Percentiles rank a stretch among this genome's conserved stretches.
These are phyloP conservation scores for Globisporangium rhizosaccharum DNA, from an alignment of 352 stramenopile species.

Conservation along the genomic window DNA sequence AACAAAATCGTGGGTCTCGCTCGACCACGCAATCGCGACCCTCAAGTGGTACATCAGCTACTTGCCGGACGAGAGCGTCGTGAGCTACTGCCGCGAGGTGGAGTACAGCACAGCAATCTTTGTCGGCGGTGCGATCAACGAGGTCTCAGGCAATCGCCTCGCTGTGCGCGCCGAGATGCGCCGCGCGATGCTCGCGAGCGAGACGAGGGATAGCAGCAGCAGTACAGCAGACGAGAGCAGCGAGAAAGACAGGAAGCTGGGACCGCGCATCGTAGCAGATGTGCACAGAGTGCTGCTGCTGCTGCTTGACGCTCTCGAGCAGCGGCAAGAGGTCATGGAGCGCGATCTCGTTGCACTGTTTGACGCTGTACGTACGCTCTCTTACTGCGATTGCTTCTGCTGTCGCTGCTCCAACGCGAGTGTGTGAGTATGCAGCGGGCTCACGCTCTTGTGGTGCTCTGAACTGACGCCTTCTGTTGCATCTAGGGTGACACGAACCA, in stretches of 20 bases:
- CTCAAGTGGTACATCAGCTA: slow-evolving; percentile 66
- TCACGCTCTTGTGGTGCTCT: neutral
- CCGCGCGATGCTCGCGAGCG: slow-evolving; percentile 42
- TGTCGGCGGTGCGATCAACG: slow-evolving; percentile 33
- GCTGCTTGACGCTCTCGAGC: slow-evolving; percentile 51
- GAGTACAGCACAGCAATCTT: slow-evolving; percentile 67
- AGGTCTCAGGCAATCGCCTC: slow-evolving; percentile 57
- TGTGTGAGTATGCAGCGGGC: neutral
- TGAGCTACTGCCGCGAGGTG: slow-evolving; percentile 63
- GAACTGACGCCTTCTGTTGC: neutral
- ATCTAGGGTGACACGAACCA: slow-evolving; percentile 62
- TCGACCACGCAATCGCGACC: slow-evolving; percentile 52
- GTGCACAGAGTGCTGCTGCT: slow-evolving; percentile 54
- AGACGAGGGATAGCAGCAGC: neutral
- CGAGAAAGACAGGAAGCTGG: slow-evolving; percentile 11
- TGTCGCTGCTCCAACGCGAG: neutral
- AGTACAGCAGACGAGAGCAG: neutral
- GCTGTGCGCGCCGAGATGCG: slow-evolving; percentile 71
- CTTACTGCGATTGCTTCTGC: neutral
- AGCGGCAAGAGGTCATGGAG: slow-evolving; percentile 49
- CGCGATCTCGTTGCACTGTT: slow-evolving; percentile 49
- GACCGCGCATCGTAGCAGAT: slow-evolving; percentile 46
- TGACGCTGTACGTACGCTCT: slow-evolving; percentile 24
- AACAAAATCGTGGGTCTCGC: slow-evolving; percentile 50
- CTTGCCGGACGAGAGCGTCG: slow-evolving; percentile 43